Evolutionary conservation across 441 rosid species (phyloP).

Genomic region (Codiaeum variegatum): DNA sequence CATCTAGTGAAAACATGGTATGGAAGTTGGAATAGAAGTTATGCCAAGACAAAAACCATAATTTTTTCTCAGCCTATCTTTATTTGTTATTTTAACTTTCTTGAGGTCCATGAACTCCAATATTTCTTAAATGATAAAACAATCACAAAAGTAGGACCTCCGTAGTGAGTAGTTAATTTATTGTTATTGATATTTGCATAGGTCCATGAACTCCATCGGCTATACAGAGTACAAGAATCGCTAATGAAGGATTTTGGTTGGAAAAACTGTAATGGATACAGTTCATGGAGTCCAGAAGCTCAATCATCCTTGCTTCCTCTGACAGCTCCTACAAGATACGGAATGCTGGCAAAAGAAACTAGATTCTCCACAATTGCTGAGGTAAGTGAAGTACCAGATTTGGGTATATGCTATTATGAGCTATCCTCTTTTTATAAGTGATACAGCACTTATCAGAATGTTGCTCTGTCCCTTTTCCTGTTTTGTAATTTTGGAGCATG

Average conservation of each 20-base stretch:
- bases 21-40: background rate
- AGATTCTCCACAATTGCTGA: slow-evolving; percentile 17
- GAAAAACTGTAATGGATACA: slow-evolving; percentile 21
- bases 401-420: slow-evolving; percentile 7
- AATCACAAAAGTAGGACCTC: slow-evolving; percentile 30
- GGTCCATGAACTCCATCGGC: slow-evolving; percentile 50
- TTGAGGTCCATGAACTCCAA: slow-evolving; percentile 42
- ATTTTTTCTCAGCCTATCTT: slow-evolving; percentile 5
- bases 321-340: slow-evolving; percentile 18
- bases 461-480: background rate
- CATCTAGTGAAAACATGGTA: background rate
- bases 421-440: background rate
- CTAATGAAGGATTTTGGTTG: slow-evolving; percentile 34
- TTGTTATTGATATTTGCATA: slow-evolving; percentile 23
- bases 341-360: slow-evolving; percentile 19
- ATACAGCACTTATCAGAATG: background rate
- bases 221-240: slow-evolving; percentile 35
- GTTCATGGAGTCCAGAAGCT: slow-evolving; percentile 25
- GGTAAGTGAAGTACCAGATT: slow-evolving; percentile 30
- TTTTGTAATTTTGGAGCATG: background rate
- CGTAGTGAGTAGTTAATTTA: slow-evolving; percentile 2
- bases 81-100: slow-evolving; percentile 5
- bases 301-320: slow-evolving; percentile 20
- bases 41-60: background rate
- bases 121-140: slow-evolving; percentile 28